Base-by-base conservation (phyloP, 805 yeast species). In the Sugiyamaella americana region DNA sequence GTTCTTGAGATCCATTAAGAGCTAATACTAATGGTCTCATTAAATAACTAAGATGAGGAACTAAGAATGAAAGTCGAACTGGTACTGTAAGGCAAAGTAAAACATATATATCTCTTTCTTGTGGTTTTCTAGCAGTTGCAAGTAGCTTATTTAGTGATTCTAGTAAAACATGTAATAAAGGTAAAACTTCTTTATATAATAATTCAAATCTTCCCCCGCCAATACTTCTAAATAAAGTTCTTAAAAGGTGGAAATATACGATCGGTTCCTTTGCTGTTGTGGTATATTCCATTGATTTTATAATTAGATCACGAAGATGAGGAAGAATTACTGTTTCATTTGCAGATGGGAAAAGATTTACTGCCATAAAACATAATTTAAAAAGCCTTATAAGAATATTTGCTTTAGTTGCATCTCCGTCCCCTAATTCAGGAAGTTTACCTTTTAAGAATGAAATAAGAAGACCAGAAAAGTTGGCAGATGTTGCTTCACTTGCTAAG, bases 191-290 rank as follows among this genome's bases (percentile, higher is more conserved):
- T 56, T 93, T 87, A 69, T 94, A 94, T 16, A 93, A 70, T 45
- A 82, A 80, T 63, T 93, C 99, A 62, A 93, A 91, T 49, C 98
- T 73, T 4, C 98, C 98, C 43, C 98, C 98, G 29, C 97, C 96
- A 40, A 93, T 89, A 58, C 95, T 85, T 64, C 98, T 74, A 71
- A 93, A 93, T 42, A 93, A 68, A 0, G 95, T 87, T 57, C 98
- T 72, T 19, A 93, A 83, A 56, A 93, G 71, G 57, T 88, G 85
- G 52, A 91, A 89, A 62, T 88, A 93, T 2, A 87, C 87, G 20
- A 87, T 73, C 3, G 98, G 98, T 59, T 91, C 96, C 54, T 85
- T 84, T 0, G 97, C 86, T 5, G 81, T 79, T 1, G 96, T 84
- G 0, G 96, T 80, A 45, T 79, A 73, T 49, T 81, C 80, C 61